Base-by-base conservation (phyloP, 768 basidiomycete genomes). In the Psilocybe tampanensis region DNA sequence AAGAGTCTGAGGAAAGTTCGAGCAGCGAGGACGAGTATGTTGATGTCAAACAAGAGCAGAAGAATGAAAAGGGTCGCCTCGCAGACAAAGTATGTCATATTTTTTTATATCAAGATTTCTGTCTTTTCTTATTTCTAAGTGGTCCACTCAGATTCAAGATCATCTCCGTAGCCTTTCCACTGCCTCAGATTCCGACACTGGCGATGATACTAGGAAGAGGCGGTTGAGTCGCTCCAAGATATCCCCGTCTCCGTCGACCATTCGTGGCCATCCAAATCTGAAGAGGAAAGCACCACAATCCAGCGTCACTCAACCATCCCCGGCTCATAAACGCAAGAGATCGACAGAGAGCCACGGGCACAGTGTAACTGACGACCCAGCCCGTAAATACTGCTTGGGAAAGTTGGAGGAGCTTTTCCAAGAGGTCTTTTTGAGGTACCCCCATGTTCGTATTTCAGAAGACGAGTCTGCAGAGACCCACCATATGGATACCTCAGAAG, bases 1-100 rank as follows among this genome's bases (percentile, higher is more conserved):
- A 80, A 18, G 81, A 82, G 61, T 79, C 82, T 2, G 82, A 80
- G 47, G 75, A 73, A 21, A 77, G 80, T 49, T 72, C 71, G 29
- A 78, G 77, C 54, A 89, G 85, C 66, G 88, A 83, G 58, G 90
- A 92, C 64, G 90, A 92, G 63, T 92, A 89, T 68, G 77, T 89
- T 47, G 84, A 74, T 47, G 82, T 81, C 59, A 67, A 71, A 21
- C 68, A 68, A 56, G 69, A 64, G 61, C 50, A 54, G 19, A 77
- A 54, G 19, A 77, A 74, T 61, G 69, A 60, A 64, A 74, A 67
- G 68, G 65, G 55, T 62, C 70, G 66, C 65, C n/a, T 47, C 17
- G 42, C 44, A 26, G 59, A 57, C 42, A 82, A 78, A 77, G 86
- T 86, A 61, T 63, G 80, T 77, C 23, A 36, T 48, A 8, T 36